phyloP scores from a whole-genome alignment of 1,284 basidiomycete species.

The Ganoderma boninense region DNA sequence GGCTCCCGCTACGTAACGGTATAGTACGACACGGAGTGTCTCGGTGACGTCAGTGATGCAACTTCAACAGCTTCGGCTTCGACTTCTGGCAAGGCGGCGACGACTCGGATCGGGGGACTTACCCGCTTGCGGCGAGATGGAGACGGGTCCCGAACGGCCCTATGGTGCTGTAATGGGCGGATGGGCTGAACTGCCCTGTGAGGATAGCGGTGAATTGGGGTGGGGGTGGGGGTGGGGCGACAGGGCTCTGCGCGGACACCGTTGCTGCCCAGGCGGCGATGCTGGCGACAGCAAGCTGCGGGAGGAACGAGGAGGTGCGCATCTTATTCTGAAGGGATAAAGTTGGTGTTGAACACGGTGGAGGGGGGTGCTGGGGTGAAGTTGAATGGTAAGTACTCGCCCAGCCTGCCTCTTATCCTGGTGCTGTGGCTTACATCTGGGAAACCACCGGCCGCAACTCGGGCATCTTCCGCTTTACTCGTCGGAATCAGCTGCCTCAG shows the following conservation, averaged over 20 bases:
- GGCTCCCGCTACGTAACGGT: too few relatives aligned
- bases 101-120: too few relatives aligned
- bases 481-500: background rate
- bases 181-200: background rate
- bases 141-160: slow-evolving; percentile 9
- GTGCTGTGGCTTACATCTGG: background rate
- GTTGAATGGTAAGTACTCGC: background rate
- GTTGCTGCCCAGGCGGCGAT: background rate
- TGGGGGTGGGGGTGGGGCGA: too few relatives aligned
- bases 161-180: background rate
- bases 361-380: background rate
- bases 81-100: too few relatives aligned
- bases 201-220: slow-evolving; percentile 1
- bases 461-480: background rate
- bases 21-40: too few relatives aligned
- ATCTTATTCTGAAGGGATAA: background rate
- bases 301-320: background rate
- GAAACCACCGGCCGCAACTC: background rate
- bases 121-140: slow-evolving; percentile 2
- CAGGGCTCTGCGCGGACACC: background rate
- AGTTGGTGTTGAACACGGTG: background rate
- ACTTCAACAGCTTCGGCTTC: too few relatives aligned
- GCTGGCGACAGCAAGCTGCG: background rate
- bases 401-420: background rate
- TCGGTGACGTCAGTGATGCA: too few relatives aligned